phyloP scores from a whole-genome alignment of 2,329 filamentous ascomycete genomes.

The Fusarium brachygibbosum region DNA sequence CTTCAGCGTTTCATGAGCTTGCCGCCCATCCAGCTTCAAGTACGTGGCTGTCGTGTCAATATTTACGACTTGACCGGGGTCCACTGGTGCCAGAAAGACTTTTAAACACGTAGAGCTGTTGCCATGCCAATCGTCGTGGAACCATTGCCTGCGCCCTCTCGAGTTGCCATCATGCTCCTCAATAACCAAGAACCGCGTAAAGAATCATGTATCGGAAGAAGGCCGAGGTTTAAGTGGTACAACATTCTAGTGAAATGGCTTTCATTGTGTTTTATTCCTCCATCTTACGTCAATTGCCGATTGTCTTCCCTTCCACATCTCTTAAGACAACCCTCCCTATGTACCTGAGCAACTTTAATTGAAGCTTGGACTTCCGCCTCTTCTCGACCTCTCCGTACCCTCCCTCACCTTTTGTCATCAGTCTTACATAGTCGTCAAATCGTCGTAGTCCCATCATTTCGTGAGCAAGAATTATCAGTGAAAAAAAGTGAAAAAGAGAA shows the following conservation, averaged over 20 bases:
- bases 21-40: constrained; percentile 19
- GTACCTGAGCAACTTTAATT: constrained; percentile 7
- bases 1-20: constrained; percentile 33
- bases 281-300: constrained; percentile 19
- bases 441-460: constrained; percentile 30
- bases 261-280: constrained; percentile 27
- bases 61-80: constrained; percentile 14
- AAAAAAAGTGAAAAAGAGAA: constrained; percentile 28
- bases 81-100: constrained; percentile 24
- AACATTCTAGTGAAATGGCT: constrained; percentile 4
- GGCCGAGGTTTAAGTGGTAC: constrained; percentile 8
- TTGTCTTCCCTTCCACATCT: constrained; percentile 7
- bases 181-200: not conserved
- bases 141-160: not conserved
- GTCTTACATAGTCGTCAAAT: constrained; percentile 37
- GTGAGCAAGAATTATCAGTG: constrained; percentile 36
- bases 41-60: constrained; percentile 35
- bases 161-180: not conserved
- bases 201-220: constrained; percentile 5
- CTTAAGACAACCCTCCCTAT: not conserved
- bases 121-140: constrained; percentile 12
- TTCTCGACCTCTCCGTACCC: not conserved
- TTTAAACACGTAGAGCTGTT: constrained; percentile 20
- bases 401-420: constrained; percentile 31
- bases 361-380: constrained; percentile 4